Conservation (phyloP, 2,329 filamentous ascomycete genomes). For the Xenoacremonium recifei region DNA sequence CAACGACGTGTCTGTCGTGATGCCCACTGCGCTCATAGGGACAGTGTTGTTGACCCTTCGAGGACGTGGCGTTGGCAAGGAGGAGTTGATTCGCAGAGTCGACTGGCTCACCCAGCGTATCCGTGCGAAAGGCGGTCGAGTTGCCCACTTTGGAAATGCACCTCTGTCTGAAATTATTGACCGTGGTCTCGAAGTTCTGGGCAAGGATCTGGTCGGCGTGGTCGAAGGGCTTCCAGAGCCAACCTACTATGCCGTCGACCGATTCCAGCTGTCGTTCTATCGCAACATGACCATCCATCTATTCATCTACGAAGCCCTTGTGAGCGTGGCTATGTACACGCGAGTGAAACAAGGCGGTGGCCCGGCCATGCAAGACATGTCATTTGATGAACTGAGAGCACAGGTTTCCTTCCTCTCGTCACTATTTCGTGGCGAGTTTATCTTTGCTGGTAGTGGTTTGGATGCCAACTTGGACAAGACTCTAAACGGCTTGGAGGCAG, state of each 20-base stretch:
- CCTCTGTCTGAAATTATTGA: constrained; percentile 82
- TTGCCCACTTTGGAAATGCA: constrained; percentile 86
- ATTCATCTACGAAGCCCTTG: constrained; percentile 89
- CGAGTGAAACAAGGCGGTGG: constrained; percentile 89
- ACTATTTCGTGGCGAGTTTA: constrained; percentile 94
- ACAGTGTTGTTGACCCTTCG: constrained; percentile 89
- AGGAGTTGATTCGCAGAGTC: constrained; percentile 80
- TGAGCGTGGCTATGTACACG: constrained; percentile 88
- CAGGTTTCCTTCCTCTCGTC: constrained; percentile 91
- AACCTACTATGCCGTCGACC: constrained; percentile 91
- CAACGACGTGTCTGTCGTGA: constrained; percentile 93
- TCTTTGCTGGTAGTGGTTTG: constrained; percentile 87
- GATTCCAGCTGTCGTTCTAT: constrained; percentile 97
- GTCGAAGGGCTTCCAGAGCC: constrained; percentile 80
- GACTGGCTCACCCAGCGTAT: constrained; percentile 87
- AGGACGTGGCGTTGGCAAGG: constrained; percentile 85
- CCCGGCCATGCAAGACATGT: constrained; percentile 74
- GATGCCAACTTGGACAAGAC: constrained; percentile 79
- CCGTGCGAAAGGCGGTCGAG: constrained; percentile 80
- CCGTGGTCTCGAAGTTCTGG: constrained; percentile 86
- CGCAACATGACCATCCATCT: constrained; percentile 99
- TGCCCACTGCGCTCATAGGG: constrained; percentile 95
- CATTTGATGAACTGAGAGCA: constrained; percentile 67
- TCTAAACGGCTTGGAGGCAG: constrained; percentile 71
- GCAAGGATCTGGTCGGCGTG: constrained; percentile 80